Conservation (phyloP, 768 basidiomycete genomes). For the Calocybe indica region DNA sequence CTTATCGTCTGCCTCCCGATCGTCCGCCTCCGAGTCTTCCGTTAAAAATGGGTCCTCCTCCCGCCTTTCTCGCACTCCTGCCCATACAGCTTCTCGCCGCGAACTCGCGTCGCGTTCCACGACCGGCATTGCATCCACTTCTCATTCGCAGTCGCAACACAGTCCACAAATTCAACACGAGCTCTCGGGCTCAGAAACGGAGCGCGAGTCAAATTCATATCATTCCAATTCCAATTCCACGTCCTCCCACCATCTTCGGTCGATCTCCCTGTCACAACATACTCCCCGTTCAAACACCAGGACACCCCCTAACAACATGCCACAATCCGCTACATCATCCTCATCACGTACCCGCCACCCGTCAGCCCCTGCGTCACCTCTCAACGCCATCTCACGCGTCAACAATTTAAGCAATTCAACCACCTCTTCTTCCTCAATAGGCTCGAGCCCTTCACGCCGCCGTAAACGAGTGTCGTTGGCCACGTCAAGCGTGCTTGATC, state of each 20-base stretch:
- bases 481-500: background rate
- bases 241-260: constrained; percentile 14
- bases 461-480: constrained; percentile 9
- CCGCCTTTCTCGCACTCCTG: constrained; percentile 27
- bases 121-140: background rate
- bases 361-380: constrained; percentile 38
- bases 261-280: constrained; percentile 4
- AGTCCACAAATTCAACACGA: constrained; percentile 24
- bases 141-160: constrained; percentile 15
- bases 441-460: too few species aligned
- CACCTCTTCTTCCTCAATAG: background rate
- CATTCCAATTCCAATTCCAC: constrained; percentile 19
- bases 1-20: constrained; percentile 30
- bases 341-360: constrained; percentile 31
- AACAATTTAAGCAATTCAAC: background rate
- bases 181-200: constrained; percentile 78
- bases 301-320: background rate
- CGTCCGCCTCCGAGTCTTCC: constrained; percentile 27
- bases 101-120: constrained; percentile 9
- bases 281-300: constrained; percentile 1
- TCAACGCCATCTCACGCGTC: constrained; percentile 10
- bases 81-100: constrained; percentile 23
- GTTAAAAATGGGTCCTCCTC: constrained; percentile 21
- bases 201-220: constrained; percentile 51
- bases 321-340: too few species aligned